Evolutionary conservation across 257 asterid species (phyloP), one percentile per base, ranked within the genome.

Genomic region (Eucommia ulmoides): DNA sequence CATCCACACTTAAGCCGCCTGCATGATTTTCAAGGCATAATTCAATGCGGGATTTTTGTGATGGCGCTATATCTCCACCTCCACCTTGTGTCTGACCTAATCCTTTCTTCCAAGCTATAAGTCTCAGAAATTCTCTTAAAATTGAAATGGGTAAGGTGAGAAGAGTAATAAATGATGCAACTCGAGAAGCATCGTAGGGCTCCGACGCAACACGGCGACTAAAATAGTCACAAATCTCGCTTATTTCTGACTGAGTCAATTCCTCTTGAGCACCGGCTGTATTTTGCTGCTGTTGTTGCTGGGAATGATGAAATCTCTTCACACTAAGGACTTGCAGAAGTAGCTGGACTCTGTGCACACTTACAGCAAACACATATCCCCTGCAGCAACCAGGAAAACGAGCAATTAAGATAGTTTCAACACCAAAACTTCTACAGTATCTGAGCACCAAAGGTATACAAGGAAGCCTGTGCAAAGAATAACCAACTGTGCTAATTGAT

Each of bases 121-220:
- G 95, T 75, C 81, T 86, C 65, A 91, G 55, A 63, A 91, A 91
- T 60, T 91, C 99, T 74, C 95, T 73, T 55, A 91, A 54, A 33
- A 91, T 95, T 17, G 99, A 83, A 24, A 91, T 87, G 25, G 99
- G 99, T 51, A 91, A 58, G 35, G 99, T 91, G 58, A 91, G 69
- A 23, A 91, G 93, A 33, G 97, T 91, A 49, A 91, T 86, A 72
- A 91, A 91, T 11, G 99, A 91, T 55, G 96, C 99, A 45, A 91
- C 97, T 23, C 99, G 93, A 60, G 99, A 86, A 49, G 97, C 93
- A 59, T 91, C 99, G 3, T 91, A 91, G 15, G 99, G 99, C 74
- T 91, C 99, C 55, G 99, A 91, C n/a, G 99, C 99, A 53, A 91
- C 99, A 21, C 99, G 97, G 2, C 97, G 95, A 49, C 96, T 86